These are phyloP conservation scores for Chrysoporthe austroafricana DNA, from an alignment of 2,329 filamentous ascomycete species.

Conservation along the genomic window DNA sequence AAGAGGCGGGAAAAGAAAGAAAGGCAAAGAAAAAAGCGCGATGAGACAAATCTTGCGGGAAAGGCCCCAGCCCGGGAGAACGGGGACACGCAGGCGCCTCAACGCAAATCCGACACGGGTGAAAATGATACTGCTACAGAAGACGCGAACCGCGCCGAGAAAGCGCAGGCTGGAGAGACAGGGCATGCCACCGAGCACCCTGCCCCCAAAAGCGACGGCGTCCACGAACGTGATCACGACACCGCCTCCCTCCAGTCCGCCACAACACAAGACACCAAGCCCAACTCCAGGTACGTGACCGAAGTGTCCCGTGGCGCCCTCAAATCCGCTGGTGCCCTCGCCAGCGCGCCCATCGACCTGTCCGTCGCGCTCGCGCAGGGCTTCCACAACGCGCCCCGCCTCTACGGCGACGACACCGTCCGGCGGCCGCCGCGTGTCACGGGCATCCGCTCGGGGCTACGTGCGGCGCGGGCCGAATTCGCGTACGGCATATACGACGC, in stretches of 20 bases:
- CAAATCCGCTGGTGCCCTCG: constrained; percentile 55
- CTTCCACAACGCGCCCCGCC: constrained; percentile 71
- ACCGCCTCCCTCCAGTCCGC: constrained; percentile 32
- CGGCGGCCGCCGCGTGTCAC: constrained; percentile 66
- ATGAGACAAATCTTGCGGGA: neutral
- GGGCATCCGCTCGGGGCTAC: constrained; percentile 65
- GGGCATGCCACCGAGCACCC: constrained; percentile 26
- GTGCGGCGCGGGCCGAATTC: constrained; percentile 64
- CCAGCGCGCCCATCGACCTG: constrained; percentile 62
- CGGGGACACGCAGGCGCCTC: constrained; percentile 24
- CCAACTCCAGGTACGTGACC: constrained; percentile 48
- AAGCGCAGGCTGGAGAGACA: constrained; percentile 30
- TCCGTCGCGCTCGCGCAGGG: constrained; percentile 67
- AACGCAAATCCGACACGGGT: constrained; percentile 9
- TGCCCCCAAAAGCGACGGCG: constrained; percentile 1
- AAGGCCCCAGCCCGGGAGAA: constrained; percentile 31
- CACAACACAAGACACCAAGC: constrained; percentile 35
- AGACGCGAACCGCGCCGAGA: neutral
- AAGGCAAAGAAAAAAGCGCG: constrained; percentile 33
- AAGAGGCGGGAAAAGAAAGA: constrained; percentile 53
- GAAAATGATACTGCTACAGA: constrained; percentile 13
- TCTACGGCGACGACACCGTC: constrained; percentile 73
- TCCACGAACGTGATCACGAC: constrained; percentile 13
- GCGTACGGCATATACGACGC: constrained; percentile 68
- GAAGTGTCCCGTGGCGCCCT: constrained; percentile 57